Percentiles rank a stretch among this genome's conserved stretches.
Conservation (phyloP, 2,329 filamentous ascomycete species). For the Tolypocladium guangdongense region DNA sequence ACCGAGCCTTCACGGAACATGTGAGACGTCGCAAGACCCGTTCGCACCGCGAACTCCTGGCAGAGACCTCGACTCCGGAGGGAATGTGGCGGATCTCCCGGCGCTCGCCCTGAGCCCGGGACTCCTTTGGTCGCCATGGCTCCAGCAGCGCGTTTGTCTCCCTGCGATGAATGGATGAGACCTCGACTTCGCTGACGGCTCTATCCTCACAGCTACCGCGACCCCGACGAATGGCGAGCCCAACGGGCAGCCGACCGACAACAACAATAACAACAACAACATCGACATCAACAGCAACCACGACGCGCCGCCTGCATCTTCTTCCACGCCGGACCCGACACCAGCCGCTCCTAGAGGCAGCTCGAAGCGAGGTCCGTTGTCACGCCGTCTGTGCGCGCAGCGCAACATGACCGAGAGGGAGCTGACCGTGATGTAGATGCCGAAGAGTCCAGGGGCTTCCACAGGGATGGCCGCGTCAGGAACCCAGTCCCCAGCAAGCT, state of each 20-base stretch:
- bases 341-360: neutral
- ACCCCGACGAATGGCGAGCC: conserved; percentile 1
- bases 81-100: conserved; percentile 3
- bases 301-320: neutral
- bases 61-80: neutral
- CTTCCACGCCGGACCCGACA: neutral
- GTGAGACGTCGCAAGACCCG: conserved; percentile 2
- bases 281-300: neutral
- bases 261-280: neutral
- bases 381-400: neutral
- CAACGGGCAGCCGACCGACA: neutral
- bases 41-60: neutral
- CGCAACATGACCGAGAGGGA: neutral
- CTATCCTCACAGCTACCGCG: conserved; percentile 7
- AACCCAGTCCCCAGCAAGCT: conserved; percentile 53
- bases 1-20: neutral
- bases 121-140: conserved; percentile 14
- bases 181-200: neutral
- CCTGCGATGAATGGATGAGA: neutral
- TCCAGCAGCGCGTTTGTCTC: conserved; percentile 15
- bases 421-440: neutral
- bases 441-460: neutral
- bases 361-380: neutral
- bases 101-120: conserved; percentile 3
- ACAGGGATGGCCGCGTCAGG: conserved; percentile 23